These are phyloP conservation scores for Miscanthus lutarioriparius DNA, from an alignment of 176 grass and related monocot species.

Conservation along the genomic window DNA sequence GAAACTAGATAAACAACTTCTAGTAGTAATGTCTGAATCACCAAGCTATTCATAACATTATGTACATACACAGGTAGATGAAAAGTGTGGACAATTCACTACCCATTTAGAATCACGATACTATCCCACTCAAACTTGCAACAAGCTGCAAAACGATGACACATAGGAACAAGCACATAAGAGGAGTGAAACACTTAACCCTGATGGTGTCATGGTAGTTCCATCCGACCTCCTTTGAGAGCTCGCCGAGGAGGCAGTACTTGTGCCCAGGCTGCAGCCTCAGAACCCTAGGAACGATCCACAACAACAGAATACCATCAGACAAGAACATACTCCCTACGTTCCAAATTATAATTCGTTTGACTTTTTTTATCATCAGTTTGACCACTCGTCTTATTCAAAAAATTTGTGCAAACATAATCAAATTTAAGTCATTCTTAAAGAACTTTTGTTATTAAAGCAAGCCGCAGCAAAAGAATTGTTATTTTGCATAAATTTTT, in stretches of 20 bases:
- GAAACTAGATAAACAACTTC: too few relatives aligned
- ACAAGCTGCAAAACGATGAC: background rate
- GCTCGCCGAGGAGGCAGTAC: constrained; percentile 79
- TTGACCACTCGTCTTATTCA: too few relatives aligned
- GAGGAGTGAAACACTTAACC: constrained; percentile 26
- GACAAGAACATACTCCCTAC: background rate
- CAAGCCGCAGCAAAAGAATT: too few relatives aligned
- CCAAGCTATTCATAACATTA: background rate
- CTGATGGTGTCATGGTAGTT: constrained; percentile 77
- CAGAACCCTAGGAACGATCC: constrained; percentile 49
- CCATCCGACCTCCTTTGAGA: constrained; percentile 95
- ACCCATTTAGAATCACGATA: background rate
- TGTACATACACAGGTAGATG: background rate
- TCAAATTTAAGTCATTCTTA: too few relatives aligned
- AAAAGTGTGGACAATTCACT: background rate
- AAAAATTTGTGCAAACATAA: too few relatives aligned
- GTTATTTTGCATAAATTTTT: too few relatives aligned
- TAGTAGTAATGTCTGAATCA: too few relatives aligned
- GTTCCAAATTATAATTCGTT: too few relatives aligned
- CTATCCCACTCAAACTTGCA: background rate
- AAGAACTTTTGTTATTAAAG: too few relatives aligned
- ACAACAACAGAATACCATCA: background rate
- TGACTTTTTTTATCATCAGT: too few relatives aligned
- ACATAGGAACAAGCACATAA: background rate
- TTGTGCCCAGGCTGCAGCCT: constrained; percentile 91